Base-by-base conservation (phyloP, 441 rosid genomes). In the Pelargonium fulgidum region DNA sequence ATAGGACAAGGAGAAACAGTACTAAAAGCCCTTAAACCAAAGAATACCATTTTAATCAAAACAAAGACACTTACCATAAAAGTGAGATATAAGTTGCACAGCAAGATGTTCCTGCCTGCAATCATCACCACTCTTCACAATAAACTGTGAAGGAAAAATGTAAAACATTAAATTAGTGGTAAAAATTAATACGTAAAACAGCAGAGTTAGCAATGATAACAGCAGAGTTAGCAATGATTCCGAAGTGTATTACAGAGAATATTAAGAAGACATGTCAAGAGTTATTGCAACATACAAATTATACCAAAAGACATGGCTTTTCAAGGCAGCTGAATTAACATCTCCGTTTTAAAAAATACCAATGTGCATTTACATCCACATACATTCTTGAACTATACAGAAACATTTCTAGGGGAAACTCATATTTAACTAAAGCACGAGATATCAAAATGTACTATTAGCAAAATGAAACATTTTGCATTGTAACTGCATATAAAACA, bases 101-200 rank as follows among this genome's bases (percentile, higher is more conserved):
- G 96, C 97, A 68, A 90, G 97, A 79, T 93, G 98, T 85, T 93
- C 98, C 86, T 93, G 98, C 88, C 98, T 85, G 71, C 97, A 93
- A 70, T 93, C 98, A 83, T 93, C 97, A 45, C 97, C 98, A 73
- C 98, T 90, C 85, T 93, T 93, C 63, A 93, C 98, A 54, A 93
- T 90, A 78, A 90, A 84, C 96, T 89, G 63, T 66, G 81, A 17
- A 54, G 75, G 17, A 42, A 16, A 75, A 68, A 77, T 48, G 64
- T 72, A 42, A 36, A 68, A 58, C 68, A 64, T 68, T 50, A 24
- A 2, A 4, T 12, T 70, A 74, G 66, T 20, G 58, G 47, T 26
- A 48, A 13, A 75, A 48, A 64, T 29, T 65, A 62, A 24, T 52
- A 47, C 42, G 42, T 33, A 64, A 73, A 59, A 6, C 1, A 36